Evolutionary conservation across 352 stramenopile genomes (phyloP), one percentile per base, ranked within the genome.

Genomic region (Pythium aquatile): DNA sequence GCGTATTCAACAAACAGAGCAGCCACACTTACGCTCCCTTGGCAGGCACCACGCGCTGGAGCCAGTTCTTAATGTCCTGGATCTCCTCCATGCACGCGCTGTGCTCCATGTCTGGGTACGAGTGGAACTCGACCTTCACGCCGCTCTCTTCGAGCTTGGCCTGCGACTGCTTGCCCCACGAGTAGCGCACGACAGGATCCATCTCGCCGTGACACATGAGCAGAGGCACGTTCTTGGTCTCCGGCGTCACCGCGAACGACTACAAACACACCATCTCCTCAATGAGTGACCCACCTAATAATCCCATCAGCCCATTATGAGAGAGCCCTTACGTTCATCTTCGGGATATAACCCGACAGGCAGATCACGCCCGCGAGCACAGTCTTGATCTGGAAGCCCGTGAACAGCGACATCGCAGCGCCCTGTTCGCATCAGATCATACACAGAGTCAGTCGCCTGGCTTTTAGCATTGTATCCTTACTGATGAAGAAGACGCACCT

Each of bases 331-430:
- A 35, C 32, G 32, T 35, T 35, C 32, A 35, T 35, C 32, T 35
- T 35, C 5, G 88, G 83, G 35, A 96, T 74, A 53, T 90, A 91
- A 6, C 83, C 83, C 6, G 82, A 94, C 63, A 95, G 78, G 35
- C 77, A 68, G 32, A 94, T 68, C 26, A 93, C 65, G 9, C 88
- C 88, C 0, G 78, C 88, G 9, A 94, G 70, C 29, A 76, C 72
- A 20, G 71, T 68, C 52, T 79, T 77, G 14, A 79, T 79, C 66
- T 93, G 83, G 65, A 77, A 93, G 7, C 78, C 82, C 26, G 81
- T 93, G 65, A 88, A 92, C 0, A 98, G 75, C 49, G 81, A 93
- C 58, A 98, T 66, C 9, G 94, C 93, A 2, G 86, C 95, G 26
- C 96, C 96, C 78, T 90, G 32, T 9, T 35, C 32, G 8, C 32